phyloP scores from a whole-genome alignment of 169 alveolate genomes.

The Plasmodium knowlesi region DNA sequence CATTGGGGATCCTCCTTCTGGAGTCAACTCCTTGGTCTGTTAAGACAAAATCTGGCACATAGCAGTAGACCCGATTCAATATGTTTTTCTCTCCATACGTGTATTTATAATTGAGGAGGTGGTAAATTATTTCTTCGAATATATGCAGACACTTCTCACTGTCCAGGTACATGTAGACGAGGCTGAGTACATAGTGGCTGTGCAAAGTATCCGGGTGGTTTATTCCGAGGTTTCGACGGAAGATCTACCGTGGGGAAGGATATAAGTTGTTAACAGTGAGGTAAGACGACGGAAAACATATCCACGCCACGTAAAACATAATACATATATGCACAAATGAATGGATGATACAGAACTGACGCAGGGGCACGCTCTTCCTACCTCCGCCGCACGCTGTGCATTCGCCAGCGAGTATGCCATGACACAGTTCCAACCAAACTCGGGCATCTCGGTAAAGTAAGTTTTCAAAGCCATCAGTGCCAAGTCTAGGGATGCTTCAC shows the following conservation, averaged over 20 bases:
- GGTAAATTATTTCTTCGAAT: conserved; percentile 29
- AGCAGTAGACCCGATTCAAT: conserved; percentile 10
- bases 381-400: conserved; percentile 29
- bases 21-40: not conserved
- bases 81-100: conserved; percentile 1
- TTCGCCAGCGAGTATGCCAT: conserved; percentile 32
- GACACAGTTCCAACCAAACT: not conserved
- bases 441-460: not conserved
- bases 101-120: conserved; percentile 29
- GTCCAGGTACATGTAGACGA: conserved; percentile 26
- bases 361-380: not conserved
- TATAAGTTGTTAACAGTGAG: not conserved
- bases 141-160: conserved; percentile 11
- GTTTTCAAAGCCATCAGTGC: conserved; percentile 29
- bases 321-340: not conserved
- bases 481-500: conserved; percentile 4
- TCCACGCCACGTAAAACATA: not conserved
- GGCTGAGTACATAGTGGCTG: conserved; percentile 10
- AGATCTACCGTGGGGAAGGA: not conserved
- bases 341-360: not conserved
- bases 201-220: conserved; percentile 22
- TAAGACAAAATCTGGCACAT: conserved; percentile 15
- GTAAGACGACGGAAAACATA: not conserved
- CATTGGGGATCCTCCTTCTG: not conserved
- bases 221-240: conserved; percentile 2